A percentile compares a stretch with the other conserved stretches of the same genome.
Evolutionary conservation across 2,329 filamentous ascomycete genomes (phyloP).

Genomic region (Neopestalotiopsis clavispora): DNA sequence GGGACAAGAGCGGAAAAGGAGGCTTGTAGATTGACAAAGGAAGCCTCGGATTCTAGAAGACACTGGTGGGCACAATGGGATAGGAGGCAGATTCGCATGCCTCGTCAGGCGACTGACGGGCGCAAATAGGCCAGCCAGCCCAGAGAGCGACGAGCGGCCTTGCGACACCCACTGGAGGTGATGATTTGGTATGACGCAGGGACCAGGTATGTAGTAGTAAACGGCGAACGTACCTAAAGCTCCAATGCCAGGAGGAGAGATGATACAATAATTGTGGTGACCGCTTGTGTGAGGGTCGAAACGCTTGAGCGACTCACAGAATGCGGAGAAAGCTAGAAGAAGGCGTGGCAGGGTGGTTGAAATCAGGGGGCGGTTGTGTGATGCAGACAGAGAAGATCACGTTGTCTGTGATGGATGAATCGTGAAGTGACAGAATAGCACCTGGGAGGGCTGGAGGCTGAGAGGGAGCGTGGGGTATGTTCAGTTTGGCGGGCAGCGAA

Average conservation of each 20-base stretch:
- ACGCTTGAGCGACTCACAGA: background rate
- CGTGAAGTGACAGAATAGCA: slow-evolving; percentile 5
- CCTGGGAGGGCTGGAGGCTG: background rate
- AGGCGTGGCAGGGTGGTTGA: background rate
- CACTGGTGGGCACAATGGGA: background rate
- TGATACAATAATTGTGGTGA: background rate
- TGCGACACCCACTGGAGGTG: slow-evolving; percentile 7
- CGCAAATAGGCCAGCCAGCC: slow-evolving; percentile 19
- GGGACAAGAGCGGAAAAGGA: background rate
- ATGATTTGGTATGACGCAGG: slow-evolving; percentile 18
- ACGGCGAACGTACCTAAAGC: background rate
- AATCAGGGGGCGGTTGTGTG: background rate
- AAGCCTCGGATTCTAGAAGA: background rate
- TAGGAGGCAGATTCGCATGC: background rate
- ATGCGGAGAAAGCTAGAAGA: background rate
- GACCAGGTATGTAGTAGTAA: background rate
- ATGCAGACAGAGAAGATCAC: slow-evolving; percentile 5
- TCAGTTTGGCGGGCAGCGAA: background rate
- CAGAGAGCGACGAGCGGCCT: slow-evolving; percentile 7
- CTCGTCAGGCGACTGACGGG: slow-evolving; percentile 15
- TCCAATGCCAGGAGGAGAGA: background rate
- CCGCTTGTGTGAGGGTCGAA: background rate
- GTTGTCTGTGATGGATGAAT: background rate
- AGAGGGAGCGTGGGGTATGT: slow-evolving; percentile 10
- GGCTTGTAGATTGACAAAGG: background rate